A percentile compares a stretch with the other conserved stretches of the same genome.
Conservation (phyloP, 768 basidiomycete species). For the Naematelia encephala region DNA sequence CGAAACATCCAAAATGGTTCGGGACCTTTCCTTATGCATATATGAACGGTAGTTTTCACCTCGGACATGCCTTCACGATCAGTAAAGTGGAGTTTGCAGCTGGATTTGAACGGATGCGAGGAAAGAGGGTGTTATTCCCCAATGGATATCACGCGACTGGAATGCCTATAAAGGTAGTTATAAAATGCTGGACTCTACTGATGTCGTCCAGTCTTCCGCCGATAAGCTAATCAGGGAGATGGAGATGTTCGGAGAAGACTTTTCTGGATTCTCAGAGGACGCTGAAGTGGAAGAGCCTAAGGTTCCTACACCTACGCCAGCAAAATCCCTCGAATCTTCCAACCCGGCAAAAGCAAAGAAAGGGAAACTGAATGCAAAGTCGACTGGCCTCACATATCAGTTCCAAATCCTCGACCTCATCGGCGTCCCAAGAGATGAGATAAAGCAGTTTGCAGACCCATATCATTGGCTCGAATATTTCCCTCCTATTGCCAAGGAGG, state of each 20-base stretch:
- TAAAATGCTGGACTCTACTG: conserved; percentile 2
- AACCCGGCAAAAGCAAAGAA: conserved; percentile 75
- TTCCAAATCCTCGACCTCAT: conserved; percentile 99
- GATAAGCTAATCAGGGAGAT: conserved; percentile 98
- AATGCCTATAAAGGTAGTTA: conserved; percentile 90
- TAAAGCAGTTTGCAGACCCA: conserved; percentile 97
- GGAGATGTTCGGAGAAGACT: conserved; percentile 87
- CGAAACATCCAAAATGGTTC: conserved; percentile 91
- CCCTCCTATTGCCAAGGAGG: conserved; percentile 90
- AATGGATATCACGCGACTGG: conserved; percentile 97
- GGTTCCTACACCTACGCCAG: conserved; percentile 51
- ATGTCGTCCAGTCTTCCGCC: conserved; percentile 68
- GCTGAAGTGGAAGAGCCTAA: conserved; percentile 52
- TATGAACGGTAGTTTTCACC: conserved; percentile 96
- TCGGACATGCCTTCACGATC: conserved; percentile 97
- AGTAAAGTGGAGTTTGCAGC: conserved; percentile 96
- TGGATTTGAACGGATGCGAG: conserved; percentile 90
- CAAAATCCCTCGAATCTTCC: conserved; percentile 37
- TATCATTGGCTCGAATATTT: conserved; percentile 88
- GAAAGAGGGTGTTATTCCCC: conserved; percentile 93
- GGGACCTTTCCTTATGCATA: conserved; percentile 95
- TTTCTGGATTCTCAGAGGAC: conserved; percentile 62
- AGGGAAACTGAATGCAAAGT: conserved; percentile 88
- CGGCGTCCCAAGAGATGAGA: conserved; percentile 77
- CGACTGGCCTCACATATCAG: conserved; percentile 89